A percentile compares a stretch with the other conserved stretches of the same genome.
phyloP scores from a whole-genome alignment of 805 yeast species.

The Starmerella bombicola region DNA sequence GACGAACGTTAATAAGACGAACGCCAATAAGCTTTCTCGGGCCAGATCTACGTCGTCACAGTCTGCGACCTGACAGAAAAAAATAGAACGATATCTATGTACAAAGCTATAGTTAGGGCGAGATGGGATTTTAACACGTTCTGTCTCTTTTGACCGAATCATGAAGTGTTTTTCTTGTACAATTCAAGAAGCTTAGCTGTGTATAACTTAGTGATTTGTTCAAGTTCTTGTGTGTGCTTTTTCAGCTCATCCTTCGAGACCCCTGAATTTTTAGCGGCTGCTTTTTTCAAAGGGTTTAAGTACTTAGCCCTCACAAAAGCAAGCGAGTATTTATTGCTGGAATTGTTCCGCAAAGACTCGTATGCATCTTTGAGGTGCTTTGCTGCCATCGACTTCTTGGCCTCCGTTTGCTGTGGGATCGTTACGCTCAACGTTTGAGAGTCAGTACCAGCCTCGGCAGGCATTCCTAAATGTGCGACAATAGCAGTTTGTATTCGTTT shows the following conservation, averaged over 20 bases:
- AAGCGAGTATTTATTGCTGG: constrained; percentile 37
- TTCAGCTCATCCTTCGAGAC: constrained; percentile 33
- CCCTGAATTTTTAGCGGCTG: constrained; percentile 32
- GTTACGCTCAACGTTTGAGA: constrained; percentile 62
- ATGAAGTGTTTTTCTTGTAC: constrained; percentile 35
- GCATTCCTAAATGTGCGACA: constrained; percentile 55
- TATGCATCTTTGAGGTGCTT: constrained; percentile 53
- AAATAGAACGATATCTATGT: too few relatives aligned
- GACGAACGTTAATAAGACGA: too few relatives aligned
- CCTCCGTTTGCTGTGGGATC: constrained; percentile 63
- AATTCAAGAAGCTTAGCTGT: constrained; percentile 44
- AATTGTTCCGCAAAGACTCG: constrained; percentile 49
- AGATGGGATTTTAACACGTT: too few relatives aligned
- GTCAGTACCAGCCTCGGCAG: constrained; percentile 69
- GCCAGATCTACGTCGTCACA: too few relatives aligned
- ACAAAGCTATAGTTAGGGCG: too few relatives aligned
- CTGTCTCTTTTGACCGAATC: too few relatives aligned
- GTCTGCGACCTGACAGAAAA: too few relatives aligned
- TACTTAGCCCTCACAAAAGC: constrained; percentile 47
- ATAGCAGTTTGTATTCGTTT: constrained; percentile 61
- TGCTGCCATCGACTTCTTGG: constrained; percentile 41
- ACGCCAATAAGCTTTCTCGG: too few relatives aligned
- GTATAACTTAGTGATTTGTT: constrained; percentile 56
- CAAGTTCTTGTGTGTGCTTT: constrained; percentile 48
- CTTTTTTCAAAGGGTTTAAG: constrained; percentile 42